Evolutionary conservation across 2,329 filamentous ascomycete genomes (phyloP), one percentile per base, ranked within the genome.

Genomic region (Dactylella cylindrospora): DNA sequence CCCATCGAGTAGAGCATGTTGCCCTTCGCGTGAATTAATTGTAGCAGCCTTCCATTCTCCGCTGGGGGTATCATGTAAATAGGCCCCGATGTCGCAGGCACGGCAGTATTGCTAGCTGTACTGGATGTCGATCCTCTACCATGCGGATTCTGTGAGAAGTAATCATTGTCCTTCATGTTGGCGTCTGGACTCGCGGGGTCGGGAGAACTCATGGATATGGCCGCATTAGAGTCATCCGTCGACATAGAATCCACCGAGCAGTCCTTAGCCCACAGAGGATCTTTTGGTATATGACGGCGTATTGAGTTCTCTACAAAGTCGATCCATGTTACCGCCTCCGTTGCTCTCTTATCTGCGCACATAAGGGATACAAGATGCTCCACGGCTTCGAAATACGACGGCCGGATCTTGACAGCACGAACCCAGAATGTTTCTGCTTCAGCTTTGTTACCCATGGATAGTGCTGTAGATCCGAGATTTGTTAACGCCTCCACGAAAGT

Each of bases 1-100:
- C 91, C 91, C 23, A 94, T 76, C 20, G 88, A 84, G 73, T 98
- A 98, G 1, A 97, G 78, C 85, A 97, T 94, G 65, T 97, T 97
- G n/a, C 91, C 93, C 73, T 97, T 98, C 15, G 91, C 90, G 73
- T 98, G 93, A 32, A 97, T 84, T 12, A 98, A 79, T n/a, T 90
- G 87, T 36, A 98, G 79, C 69, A 98, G 89, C 60, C 93, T 83
- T 6, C 91, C 93, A 71, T 96, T 97, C 67, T 98, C 93, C 35
- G 80, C 83, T 1, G 85, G 90, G 3, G 90, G 81, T 35, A 98
- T 84, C 10, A 83, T 81, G 72, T 95, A 97, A 12, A 64, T 67
- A 33, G 44, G 45, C 38, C 50, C 54, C 29, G 44, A 38, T 31
- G 22, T 22, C 33, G 54, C 49, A 32, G 49, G 49, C 17, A 49